phyloP scores from a whole-genome alignment of 2,329 filamentous ascomycete genomes.

The Rhexocercosporidium sp. region DNA sequence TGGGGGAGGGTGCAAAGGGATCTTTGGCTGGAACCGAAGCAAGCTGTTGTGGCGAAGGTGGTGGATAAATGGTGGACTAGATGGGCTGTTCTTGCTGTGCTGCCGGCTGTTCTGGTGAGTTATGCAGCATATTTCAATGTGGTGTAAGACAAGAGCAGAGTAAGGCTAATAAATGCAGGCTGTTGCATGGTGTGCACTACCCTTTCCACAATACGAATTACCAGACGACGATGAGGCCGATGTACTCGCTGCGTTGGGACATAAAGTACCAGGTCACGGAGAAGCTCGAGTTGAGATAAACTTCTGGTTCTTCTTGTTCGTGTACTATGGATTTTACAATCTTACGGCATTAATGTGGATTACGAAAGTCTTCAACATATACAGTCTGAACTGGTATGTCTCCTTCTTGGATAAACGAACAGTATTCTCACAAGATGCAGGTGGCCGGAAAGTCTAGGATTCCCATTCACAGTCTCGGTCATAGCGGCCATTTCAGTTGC shows the following conservation, averaged over 20 bases:
- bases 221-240: conserved; percentile 47
- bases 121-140: not conserved
- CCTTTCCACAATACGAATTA: conserved; percentile 67
- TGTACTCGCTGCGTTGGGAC: conserved; percentile 34
- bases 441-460: conserved; percentile 69
- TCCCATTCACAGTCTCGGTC: conserved; percentile 65
- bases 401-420: not conserved
- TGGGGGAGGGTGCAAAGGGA: conserved; percentile 49
- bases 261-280: conserved; percentile 64
- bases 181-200: conserved; percentile 68
- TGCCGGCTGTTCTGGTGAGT: conserved; percentile 65
- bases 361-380: conserved; percentile 74
- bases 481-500: conserved; percentile 66
- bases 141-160: not conserved
- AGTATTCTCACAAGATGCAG: conserved; percentile 35
- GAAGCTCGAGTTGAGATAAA: conserved; percentile 67
- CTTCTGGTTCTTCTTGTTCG: conserved; percentile 74
- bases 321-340: conserved; percentile 74
- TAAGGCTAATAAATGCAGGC: conserved; percentile 49
- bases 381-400: conserved; percentile 67
- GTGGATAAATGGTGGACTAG: conserved; percentile 68
- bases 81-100: conserved; percentile 63
- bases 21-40: conserved; percentile 65
- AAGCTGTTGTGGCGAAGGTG: conserved; percentile 60
- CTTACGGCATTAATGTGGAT: conserved; percentile 72